Percentiles rank a stretch among this genome's conserved stretches.
phyloP scores from a whole-genome alignment of 805 yeast genomes.

The Barnettozyma botsteinii region DNA sequence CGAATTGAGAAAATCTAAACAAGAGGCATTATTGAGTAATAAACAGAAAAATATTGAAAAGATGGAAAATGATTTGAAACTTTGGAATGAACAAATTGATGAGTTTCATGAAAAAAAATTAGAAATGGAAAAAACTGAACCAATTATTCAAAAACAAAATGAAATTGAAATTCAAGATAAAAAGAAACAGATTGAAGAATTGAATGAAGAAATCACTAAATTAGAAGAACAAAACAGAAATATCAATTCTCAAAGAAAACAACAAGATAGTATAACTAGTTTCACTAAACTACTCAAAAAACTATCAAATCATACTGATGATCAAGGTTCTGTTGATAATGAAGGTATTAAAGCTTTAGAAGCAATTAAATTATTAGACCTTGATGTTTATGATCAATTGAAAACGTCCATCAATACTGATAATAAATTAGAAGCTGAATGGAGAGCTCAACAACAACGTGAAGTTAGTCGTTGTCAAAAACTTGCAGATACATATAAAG shows the following conservation, averaged over 20 bases:
- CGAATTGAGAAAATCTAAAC: slow-evolving; percentile 31
- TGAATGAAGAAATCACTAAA: slow-evolving; percentile 10
- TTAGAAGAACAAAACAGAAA: slow-evolving; percentile 18
- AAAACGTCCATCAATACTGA: slow-evolving; percentile 28
- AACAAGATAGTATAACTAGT: slow-evolving; percentile 15
- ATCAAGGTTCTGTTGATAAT: slow-evolving; percentile 18
- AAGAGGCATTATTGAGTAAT: slow-evolving; percentile 25
- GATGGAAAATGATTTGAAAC: slow-evolving; percentile 29
- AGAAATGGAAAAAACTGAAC: slow-evolving; percentile 16
- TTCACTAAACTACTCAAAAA: slow-evolving; percentile 14
- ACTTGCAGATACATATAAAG: slow-evolving; percentile 19
- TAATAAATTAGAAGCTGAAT: slow-evolving; percentile 31
- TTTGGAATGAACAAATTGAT: slow-evolving; percentile 29
- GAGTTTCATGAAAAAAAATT: slow-evolving; percentile 19
- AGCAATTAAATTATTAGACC: slow-evolving; percentile 16
- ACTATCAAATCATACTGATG: slow-evolving; percentile 17
- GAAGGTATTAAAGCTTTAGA: slow-evolving; percentile 21
- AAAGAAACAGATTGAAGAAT: slow-evolving; percentile 3
- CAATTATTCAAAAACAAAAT: slow-evolving; percentile 13
- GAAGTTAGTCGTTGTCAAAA: slow-evolving; percentile 29
- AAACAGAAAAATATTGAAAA: slow-evolving; percentile 28
- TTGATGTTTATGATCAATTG: slow-evolving; percentile 14
- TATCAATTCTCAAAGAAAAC: slow-evolving; percentile 16
- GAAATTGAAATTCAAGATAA: slow-evolving; percentile 16
- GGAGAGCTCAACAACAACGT: slow-evolving; percentile 35